Percentiles rank a stretch among this genome's conserved stretches.
These are phyloP conservation scores for Claviceps sp. DNA, from an alignment of 2,329 filamentous ascomycete genomes.

Conservation along the genomic window DNA sequence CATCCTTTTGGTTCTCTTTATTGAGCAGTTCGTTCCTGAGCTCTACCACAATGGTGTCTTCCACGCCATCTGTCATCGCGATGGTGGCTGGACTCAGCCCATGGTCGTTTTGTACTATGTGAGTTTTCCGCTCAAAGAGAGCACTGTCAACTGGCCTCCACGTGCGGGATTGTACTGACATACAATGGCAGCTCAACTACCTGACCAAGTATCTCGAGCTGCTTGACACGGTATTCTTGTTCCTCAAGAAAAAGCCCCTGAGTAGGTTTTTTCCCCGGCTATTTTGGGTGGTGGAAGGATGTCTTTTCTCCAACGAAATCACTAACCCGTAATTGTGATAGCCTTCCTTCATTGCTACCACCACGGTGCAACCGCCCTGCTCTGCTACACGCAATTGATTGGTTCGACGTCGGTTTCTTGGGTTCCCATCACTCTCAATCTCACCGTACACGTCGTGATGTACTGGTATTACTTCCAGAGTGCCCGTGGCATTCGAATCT, in stretches of 20 bases:
- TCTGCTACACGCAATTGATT: constrained; percentile 95
- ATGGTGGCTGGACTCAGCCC: constrained; percentile 87
- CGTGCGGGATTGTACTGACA: neutral
- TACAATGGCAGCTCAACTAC: constrained; percentile 72
- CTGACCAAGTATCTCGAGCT: constrained; percentile 96
- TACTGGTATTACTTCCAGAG: constrained; percentile 99
- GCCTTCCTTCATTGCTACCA: constrained; percentile 98
- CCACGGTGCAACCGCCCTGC: constrained; percentile 88
- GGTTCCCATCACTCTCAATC: constrained; percentile 86
- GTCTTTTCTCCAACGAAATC: neutral
- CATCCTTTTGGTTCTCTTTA: constrained; percentile 67
- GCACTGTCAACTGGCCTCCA: neutral
- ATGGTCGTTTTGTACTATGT: constrained; percentile 96
- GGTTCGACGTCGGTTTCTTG: constrained; percentile 88
- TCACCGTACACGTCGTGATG: constrained; percentile 94
- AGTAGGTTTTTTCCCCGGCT: constrained; percentile 25
- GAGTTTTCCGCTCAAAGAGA: constrained; percentile 23
- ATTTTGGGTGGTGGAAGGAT: neutral
- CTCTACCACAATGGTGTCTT: constrained; percentile 72
- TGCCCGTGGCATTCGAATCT: constrained; percentile 85
- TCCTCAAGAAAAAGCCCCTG: constrained; percentile 98
- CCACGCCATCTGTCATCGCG: constrained; percentile 65
- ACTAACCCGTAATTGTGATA: constrained; percentile 22
- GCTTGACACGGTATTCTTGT: constrained; percentile 88
- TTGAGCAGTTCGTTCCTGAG: constrained; percentile 82